A percentile compares a stretch with the other conserved stretches of the same genome.
Evolutionary conservation across 495 filamentous ascomycete genomes (phyloP).

Genomic region (Penicillium canariense): DNA sequence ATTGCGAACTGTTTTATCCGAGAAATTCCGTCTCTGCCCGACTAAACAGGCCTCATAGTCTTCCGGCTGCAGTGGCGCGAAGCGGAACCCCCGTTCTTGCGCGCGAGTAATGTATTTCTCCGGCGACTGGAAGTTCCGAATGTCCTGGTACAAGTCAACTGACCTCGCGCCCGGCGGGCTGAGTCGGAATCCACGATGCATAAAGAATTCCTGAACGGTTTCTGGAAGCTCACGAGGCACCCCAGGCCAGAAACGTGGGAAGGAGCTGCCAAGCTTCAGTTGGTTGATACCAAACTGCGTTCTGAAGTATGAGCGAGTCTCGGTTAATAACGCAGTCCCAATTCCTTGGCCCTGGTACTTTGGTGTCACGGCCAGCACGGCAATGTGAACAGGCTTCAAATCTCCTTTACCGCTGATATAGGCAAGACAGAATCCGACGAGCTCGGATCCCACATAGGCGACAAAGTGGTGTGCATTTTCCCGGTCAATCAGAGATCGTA

Average conservation of each 20-base stretch:
- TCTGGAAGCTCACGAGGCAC: slow-evolving; percentile 41
- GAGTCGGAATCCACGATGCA: slow-evolving; percentile 44
- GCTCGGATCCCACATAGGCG: slow-evolving; percentile 25
- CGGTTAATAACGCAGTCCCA: slow-evolving; percentile 42
- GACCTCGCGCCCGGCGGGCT: slow-evolving; percentile 27
- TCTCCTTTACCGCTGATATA: slow-evolving; percentile 30
- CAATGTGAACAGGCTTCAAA: slow-evolving; percentile 30
- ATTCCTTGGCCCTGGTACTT: slow-evolving; percentile 39
- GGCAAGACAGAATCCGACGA: slow-evolving; percentile 45
- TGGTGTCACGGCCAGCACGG: slow-evolving; percentile 44
- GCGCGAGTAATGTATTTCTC: slow-evolving; percentile 38
- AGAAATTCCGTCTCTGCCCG: slow-evolving; percentile 46
- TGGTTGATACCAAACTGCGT: slow-evolving; percentile 21
- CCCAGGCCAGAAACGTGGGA: slow-evolving; percentile 51
- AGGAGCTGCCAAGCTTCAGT: slow-evolving; percentile 41
- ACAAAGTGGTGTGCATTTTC: slow-evolving; percentile 36
- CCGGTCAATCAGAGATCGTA: slow-evolving; percentile 29
- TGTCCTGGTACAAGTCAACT: slow-evolving; percentile 45
- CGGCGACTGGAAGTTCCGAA: slow-evolving; percentile 35
- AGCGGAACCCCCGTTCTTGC: slow-evolving; percentile 35
- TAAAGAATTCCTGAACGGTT: slow-evolving; percentile 41
- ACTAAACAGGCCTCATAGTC: slow-evolving; percentile 43
- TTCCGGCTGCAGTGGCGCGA: slow-evolving; percentile 37
- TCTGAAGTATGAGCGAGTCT: slow-evolving; percentile 31
- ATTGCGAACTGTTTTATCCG: slow-evolving; percentile 34